phyloP scores from a whole-genome alignment of 139 green algal genomes.

The Ettlia oleoabundans region DNA sequence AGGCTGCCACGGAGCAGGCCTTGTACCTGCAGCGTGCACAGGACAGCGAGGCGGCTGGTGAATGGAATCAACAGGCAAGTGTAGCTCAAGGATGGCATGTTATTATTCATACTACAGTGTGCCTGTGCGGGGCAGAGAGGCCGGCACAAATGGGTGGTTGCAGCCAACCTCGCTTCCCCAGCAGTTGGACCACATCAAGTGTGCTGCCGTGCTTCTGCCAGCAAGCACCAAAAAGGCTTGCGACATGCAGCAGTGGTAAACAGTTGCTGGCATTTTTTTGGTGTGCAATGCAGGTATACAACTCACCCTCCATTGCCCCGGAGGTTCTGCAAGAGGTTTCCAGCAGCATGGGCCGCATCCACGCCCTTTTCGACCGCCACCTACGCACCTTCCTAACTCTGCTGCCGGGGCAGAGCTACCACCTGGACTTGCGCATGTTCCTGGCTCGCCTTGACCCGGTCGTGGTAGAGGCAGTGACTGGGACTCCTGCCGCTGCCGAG shows the following conservation, averaged over 20 bases:
- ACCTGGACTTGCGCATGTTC: slow-evolving; percentile 74
- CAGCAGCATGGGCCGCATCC: slow-evolving; percentile 52
- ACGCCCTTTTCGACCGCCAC: slow-evolving; percentile 51
- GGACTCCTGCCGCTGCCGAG: no score
- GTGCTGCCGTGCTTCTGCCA: no score
- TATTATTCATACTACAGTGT: no score
- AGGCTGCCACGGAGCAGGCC: slow-evolving; percentile 34
- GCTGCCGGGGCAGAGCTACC: slow-evolving; percentile 55
- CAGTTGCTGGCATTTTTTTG: background rate
- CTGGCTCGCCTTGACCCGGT: slow-evolving; percentile 71
- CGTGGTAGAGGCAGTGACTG: no score
- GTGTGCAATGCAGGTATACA: slow-evolving; percentile 8
- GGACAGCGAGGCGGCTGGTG: slow-evolving; percentile 45
- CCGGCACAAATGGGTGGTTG: no score
- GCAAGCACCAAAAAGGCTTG: no score
- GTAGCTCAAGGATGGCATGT: no score
- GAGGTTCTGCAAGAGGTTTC: slow-evolving; percentile 50
- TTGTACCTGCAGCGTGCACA: slow-evolving; percentile 23
- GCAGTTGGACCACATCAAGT: no score
- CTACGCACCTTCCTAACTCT: slow-evolving; percentile 67
- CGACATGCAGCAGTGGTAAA: no score
- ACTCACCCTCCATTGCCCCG: slow-evolving; percentile 18
- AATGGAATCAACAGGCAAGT: slow-evolving; percentile 52
- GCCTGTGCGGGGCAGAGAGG: no score
- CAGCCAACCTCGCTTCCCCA: background rate